A percentile compares a stretch with the other conserved stretches of the same genome.
Evolutionary conservation across 23 red algal genomes (phyloP).

Genomic region (Agarophyton chilense): DNA sequence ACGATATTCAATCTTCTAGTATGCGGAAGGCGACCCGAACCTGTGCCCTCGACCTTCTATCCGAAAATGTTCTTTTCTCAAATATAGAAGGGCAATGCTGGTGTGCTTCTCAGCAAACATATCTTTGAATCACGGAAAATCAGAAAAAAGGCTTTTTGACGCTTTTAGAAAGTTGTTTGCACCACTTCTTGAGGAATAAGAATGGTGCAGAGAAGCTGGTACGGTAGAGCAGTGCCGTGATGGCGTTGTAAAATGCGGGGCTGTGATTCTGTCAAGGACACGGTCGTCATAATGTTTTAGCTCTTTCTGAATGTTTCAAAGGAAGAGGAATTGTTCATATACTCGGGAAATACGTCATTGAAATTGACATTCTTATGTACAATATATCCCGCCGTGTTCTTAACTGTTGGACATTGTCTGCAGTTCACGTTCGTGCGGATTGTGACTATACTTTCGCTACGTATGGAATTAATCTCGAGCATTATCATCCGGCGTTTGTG

Average conservation of each 20-base stretch:
- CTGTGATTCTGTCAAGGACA: constrained; percentile 8
- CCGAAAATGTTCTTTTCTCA: too few species aligned
- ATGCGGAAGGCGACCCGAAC: too few species aligned
- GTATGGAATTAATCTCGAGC: background rate
- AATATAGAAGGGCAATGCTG: too few species aligned
- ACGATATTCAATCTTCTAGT: too few species aligned
- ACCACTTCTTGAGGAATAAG: background rate
- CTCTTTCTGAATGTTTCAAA: background rate
- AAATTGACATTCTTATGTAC: background rate
- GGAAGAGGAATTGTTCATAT: constrained; percentile 9
- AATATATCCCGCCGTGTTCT: background rate
- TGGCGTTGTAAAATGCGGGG: background rate
- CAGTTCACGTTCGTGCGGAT: background rate
- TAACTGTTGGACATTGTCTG: background rate
- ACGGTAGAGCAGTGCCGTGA: too few species aligned
- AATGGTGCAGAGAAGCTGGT: background rate
- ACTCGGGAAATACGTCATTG: constrained; percentile 2
- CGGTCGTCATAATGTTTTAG: constrained; percentile 14
- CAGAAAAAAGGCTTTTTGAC: constrained; percentile 4
- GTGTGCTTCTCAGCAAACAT: too few species aligned
- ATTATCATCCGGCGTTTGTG: background rate
- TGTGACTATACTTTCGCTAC: background rate
- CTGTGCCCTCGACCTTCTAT: too few species aligned
- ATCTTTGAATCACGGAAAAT: constrained; percentile 2
- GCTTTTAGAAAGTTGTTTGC: background rate